Base-by-base conservation (phyloP, 208 protist species). In the Trypanosomatidae sp. region DNA sequence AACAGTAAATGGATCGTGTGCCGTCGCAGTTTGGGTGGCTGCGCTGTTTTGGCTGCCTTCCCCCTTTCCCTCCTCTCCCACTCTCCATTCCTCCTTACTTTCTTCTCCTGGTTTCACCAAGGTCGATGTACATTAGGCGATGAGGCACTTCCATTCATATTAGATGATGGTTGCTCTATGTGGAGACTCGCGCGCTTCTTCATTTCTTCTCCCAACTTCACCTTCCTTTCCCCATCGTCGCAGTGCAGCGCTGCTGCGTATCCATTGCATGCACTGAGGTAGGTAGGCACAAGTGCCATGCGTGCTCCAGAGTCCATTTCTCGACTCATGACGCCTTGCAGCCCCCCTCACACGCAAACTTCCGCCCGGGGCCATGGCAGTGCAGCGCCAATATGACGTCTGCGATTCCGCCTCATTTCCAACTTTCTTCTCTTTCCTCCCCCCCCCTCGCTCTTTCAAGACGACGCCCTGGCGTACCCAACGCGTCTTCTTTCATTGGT, bases 91-190 rank as follows among this genome's bases (percentile, higher is more conserved):
- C 36, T 50, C 12, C 47, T 50, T 12, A 50, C 17, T 19, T 50
- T 50, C 17, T 22, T 39, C 58, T 62, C 19, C 5, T 4, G 33
- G 58, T 41, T 9, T 25, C 19, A 19, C 64, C 15, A 50, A 9
- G n/a, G 15, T 30, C 12, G 25, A 59, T 70, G 47, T 67, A 67
- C 62, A 67, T 33, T 67, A 50, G 62, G n/a, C 43, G 41, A 44
- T n/a, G 22, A 22, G 22, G 41, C 22, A 3, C 22, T 15, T 7
- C 7, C n/a, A n/a, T 43, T 43, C n/a, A 43, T 39, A 9, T 50
- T 10, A 4, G 4, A 12, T 62, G 33, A 41, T 36, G 19, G 25
- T 58, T 58, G 56, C 13, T 62, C 28, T 25, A 10, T n/a, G 4
- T 43, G 33, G 22, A 25, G 58, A 22, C 58, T 36, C 58, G 33